A percentile compares a stretch with the other conserved stretches of the same genome.
These are phyloP conservation scores for Acanthamoeba triangularis DNA, from an alignment of 208 protist genomes.

Conservation along the genomic window DNA sequence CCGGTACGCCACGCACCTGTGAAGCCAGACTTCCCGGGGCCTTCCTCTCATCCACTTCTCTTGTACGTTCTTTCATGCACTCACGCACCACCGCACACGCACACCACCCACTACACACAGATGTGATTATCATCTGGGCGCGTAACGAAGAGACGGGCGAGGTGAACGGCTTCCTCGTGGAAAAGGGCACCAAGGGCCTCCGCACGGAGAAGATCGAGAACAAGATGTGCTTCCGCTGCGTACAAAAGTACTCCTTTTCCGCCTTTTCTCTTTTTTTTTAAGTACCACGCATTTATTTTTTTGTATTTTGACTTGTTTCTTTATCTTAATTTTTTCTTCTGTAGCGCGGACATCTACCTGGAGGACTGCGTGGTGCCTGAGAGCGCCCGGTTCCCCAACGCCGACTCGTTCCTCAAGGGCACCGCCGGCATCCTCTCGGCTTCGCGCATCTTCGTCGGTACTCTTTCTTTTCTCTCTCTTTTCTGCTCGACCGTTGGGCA, in stretches of 20 bases:
- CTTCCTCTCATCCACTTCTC: too few species aligned
- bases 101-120: background rate
- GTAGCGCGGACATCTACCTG: conserved; percentile 79
- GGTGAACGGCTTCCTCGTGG: conserved; percentile 81
- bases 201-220: conserved; percentile 77
- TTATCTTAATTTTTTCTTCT: too few species aligned
- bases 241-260: conserved; percentile 81
- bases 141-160: conserved; percentile 77
- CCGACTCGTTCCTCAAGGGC: conserved; percentile 76
- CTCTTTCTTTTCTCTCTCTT: too few species aligned
- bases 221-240: conserved; percentile 78
- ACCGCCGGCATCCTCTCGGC: conserved; percentile 39
- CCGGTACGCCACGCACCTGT: conserved; percentile 10
- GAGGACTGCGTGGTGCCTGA: conserved; percentile 77
- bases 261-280: background rate
- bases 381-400: conserved; percentile 45
- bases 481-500: too few species aligned
- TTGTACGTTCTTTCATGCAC: too few species aligned
- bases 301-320: too few species aligned
- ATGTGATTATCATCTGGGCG: conserved; percentile 80
- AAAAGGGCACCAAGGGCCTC: conserved; percentile 59
- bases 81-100: background rate
- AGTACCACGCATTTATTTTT: too few species aligned
- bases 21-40: too few species aligned
- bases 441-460: conserved; percentile 33